phyloP scores from a whole-genome alignment of 2,329 filamentous ascomycete species.

The Xylaria hypoxylon region DNA sequence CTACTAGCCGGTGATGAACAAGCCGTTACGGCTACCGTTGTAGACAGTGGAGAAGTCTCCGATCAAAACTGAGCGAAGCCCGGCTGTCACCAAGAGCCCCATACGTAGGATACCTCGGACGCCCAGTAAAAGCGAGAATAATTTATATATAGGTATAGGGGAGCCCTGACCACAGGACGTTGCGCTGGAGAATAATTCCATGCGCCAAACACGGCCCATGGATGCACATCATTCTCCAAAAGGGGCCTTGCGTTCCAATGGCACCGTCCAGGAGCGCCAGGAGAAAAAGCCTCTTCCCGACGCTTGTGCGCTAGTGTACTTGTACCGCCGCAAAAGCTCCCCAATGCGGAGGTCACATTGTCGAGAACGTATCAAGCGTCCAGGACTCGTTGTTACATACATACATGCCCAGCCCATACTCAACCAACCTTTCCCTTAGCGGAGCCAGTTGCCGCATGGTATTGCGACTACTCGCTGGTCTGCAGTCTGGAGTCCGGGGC shows the following conservation, averaged over 20 bases:
- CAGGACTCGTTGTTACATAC: conserved; percentile 28
- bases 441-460: conserved; percentile 33
- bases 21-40: conserved; percentile 19
- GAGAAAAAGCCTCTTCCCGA: conserved; percentile 35
- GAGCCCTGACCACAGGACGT: conserved; percentile 17
- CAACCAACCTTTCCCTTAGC: conserved; percentile 11
- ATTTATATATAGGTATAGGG: conserved; percentile 4
- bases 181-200: conserved; percentile 31
- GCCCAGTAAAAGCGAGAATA: conserved; percentile 6
- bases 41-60: conserved; percentile 25
- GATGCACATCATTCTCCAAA: conserved; percentile 38
- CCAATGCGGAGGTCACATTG: conserved; percentile 48
- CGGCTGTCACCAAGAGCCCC: background rate
- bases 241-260: conserved; percentile 35
- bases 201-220: conserved; percentile 33
- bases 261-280: conserved; percentile 29
- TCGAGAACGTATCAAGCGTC: conserved; percentile 36
- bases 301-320: conserved; percentile 34
- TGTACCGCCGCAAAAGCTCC: conserved; percentile 40
- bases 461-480: conserved; percentile 12
- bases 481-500: conserved; percentile 23
- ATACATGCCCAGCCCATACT: conserved; percentile 25
- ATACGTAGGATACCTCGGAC: background rate
- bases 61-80: conserved; percentile 12
- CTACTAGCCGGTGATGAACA: conserved; percentile 26